Conservation (phyloP, 108 stramenopile species). For the Skeletonema grethae region DNA sequence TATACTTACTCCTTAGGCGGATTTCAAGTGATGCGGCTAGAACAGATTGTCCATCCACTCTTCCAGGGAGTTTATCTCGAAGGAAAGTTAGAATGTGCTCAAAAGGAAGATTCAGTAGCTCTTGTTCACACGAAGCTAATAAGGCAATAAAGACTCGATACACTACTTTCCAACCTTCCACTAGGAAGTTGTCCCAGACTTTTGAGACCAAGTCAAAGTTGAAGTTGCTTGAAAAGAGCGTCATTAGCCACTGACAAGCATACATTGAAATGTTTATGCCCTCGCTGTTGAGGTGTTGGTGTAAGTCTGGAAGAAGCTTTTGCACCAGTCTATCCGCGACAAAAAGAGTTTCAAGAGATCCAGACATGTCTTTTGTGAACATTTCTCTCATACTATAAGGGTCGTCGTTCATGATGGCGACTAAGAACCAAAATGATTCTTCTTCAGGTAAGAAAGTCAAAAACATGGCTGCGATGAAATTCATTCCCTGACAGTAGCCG, state of each 20-base stretch:
- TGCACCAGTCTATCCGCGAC: conserved; percentile 77
- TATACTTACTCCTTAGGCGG: conserved; percentile 57
- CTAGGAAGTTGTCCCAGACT: conserved; percentile 86
- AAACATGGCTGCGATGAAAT: conserved; percentile 85
- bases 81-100: conserved; percentile 72
- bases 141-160: conserved; percentile 91
- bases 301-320: conserved; percentile 67
- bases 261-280: conserved; percentile 89
- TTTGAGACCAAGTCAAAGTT: conserved; percentile 86
- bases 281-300: conserved; percentile 75
- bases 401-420: conserved; percentile 61
- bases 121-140: conserved; percentile 52
- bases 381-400: conserved; percentile 66
- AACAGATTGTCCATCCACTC: conserved; percentile 49
- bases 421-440: conserved; percentile 77
- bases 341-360: conserved; percentile 67
- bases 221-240: conserved; percentile 87
- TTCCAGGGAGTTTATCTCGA: conserved; percentile 55
- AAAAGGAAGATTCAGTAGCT: conserved; percentile 62
- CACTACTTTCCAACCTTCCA: conserved; percentile 89
- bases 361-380: conserved; percentile 66
- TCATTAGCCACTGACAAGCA: conserved; percentile 94
- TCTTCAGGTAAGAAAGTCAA: conserved; percentile 68
- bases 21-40: conserved; percentile 66
- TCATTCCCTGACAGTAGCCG: conserved; percentile 95